A percentile compares a stretch with the other conserved stretches of the same genome.
phyloP scores from a whole-genome alignment of 106 monocot species.

The Allium cepa region DNA sequence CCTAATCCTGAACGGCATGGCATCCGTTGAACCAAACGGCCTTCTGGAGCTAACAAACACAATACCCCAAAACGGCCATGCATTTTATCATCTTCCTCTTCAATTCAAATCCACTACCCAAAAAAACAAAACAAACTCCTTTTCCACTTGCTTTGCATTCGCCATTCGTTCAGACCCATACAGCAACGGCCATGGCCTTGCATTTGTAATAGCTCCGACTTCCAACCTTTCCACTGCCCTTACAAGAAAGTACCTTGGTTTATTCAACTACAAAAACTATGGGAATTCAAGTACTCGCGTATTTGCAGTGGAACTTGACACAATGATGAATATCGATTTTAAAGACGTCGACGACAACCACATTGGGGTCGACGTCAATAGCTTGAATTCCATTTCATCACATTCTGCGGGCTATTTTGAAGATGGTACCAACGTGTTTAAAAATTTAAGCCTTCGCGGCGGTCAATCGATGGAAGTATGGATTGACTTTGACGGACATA shows the following conservation, averaged over 20 bases:
- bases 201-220: constrained; percentile 17
- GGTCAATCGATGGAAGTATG: constrained; percentile 22
- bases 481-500: constrained; percentile 19
- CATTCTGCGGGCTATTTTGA: too few relatives aligned
- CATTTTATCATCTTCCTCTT: constrained; percentile 9
- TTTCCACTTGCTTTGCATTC: constrained; percentile 30
- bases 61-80: constrained; percentile 21
- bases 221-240: constrained; percentile 11
- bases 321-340: constrained; percentile 11
- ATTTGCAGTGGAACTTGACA: constrained; percentile 33
- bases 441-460: too few relatives aligned
- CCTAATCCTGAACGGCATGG: constrained; percentile 15
- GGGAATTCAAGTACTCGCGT: constrained; percentile 15
- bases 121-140: constrained; percentile 4
- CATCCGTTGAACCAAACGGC: constrained; percentile 12
- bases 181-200: constrained; percentile 13
- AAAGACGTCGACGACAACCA: constrained; percentile 17
- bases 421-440: too few relatives aligned
- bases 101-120: neutral
- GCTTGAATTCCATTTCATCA: too few relatives aligned
- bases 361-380: too few relatives aligned
- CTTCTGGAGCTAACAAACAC: constrained; percentile 16
- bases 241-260: constrained; percentile 18
- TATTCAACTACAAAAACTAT: constrained; percentile 20
- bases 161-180: constrained; percentile 10